Conservation (phyloP, 164 flowering plant genomes). For the Taxillus chinensis region DNA sequence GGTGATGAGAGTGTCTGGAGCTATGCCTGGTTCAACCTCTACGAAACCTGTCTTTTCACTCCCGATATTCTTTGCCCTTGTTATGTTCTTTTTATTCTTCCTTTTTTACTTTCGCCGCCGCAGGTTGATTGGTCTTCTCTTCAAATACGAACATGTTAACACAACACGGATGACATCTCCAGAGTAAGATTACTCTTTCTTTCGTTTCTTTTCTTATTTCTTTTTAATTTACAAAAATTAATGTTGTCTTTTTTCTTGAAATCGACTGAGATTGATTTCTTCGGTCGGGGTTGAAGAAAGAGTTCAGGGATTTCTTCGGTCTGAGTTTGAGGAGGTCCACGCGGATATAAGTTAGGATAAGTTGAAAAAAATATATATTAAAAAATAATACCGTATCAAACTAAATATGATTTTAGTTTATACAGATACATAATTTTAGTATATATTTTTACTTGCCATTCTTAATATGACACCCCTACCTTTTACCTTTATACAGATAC, state of each 20-base stretch:
- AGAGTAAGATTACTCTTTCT: slow-evolving; percentile 21
- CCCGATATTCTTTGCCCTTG: slow-evolving; percentile 49
- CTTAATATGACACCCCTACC: no score
- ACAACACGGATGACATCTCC: slow-evolving; percentile 11
- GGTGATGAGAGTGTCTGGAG: slow-evolving; percentile 19
- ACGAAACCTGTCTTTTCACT: slow-evolving; percentile 54
- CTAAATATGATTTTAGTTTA: no score
- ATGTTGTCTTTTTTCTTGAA: not conserved
- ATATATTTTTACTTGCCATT: no score
- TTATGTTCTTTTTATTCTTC: slow-evolving; percentile 46
- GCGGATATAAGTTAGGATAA: no score
- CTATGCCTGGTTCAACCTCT: slow-evolving; percentile 43
- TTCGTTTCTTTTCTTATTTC: not conserved
- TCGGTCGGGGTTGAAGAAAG: slow-evolving; percentile 65
- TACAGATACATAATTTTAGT: no score
- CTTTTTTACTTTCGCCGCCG: slow-evolving; percentile 56
- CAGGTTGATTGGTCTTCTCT: slow-evolving; percentile 55
- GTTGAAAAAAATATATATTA: no score
- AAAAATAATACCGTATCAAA: no score
- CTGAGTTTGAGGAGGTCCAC: no score
- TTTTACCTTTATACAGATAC: no score
- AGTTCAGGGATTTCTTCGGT: slow-evolving; percentile 75
- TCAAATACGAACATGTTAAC: slow-evolving; percentile 29
- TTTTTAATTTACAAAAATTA: not conserved
- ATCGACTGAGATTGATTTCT: slow-evolving; percentile 7